Conservation (phyloP, 1,284 basidiomycete species). For the Puccinia brachypodii region DNA sequence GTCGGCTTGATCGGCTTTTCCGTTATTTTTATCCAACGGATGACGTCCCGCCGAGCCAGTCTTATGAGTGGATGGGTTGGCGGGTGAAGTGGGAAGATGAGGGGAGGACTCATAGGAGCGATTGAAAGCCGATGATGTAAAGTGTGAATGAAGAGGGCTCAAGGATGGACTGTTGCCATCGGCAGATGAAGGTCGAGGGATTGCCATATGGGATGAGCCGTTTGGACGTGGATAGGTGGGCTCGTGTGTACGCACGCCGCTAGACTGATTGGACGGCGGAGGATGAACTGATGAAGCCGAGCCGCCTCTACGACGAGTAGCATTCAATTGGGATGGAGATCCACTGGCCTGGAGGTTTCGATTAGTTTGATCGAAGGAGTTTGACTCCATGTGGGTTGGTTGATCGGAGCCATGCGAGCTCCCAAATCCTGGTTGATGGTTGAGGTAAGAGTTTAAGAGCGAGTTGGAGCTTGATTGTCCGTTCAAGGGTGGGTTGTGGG, state of each 20-base stretch:
- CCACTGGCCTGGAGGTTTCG: constrained; percentile 9
- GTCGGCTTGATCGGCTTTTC: background rate
- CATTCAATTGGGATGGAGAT: background rate
- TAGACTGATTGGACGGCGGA: background rate
- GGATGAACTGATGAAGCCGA: constrained; percentile 17
- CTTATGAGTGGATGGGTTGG: background rate
- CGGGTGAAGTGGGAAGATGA: constrained; percentile 6
- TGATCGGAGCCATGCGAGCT: constrained; percentile 3
- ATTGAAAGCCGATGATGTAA: background rate
- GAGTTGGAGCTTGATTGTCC: background rate
- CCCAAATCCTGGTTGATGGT: background rate
- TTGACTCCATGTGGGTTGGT: background rate
- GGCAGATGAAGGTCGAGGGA: constrained; percentile 11
- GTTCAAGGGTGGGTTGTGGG: background rate
- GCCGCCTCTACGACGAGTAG: background rate
- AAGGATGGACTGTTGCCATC: background rate
- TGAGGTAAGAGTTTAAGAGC: constrained; percentile 4
- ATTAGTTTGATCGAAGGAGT: background rate
- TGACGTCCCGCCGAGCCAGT: background rate
- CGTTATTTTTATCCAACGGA: background rate
- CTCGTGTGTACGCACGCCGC: background rate
- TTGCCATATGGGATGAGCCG: background rate
- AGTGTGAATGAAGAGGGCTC: background rate
- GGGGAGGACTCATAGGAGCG: constrained; percentile 30
- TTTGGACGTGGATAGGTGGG: background rate